These are phyloP conservation scores for Pilasporangium apinafurcum DNA, from an alignment of 352 stramenopile genomes.

Conservation along the genomic window DNA sequence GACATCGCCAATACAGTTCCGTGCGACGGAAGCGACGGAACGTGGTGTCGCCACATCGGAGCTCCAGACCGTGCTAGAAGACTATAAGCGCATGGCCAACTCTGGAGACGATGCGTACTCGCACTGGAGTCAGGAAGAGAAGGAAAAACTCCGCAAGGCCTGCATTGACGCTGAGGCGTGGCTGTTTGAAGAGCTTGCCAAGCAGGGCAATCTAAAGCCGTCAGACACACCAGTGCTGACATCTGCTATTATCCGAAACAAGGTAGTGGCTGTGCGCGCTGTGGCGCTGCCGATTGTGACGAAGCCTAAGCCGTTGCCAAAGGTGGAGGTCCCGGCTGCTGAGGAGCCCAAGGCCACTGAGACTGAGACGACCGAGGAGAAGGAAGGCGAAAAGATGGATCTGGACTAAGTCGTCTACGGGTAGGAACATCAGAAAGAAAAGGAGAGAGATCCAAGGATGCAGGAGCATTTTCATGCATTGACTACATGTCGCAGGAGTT, in stretches of 20 bases:
- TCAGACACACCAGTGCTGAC: conserved; percentile 91
- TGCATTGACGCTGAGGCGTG: conserved; percentile 89
- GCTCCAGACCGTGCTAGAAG: conserved; percentile 91
- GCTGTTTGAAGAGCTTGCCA: conserved; percentile 95
- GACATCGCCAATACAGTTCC: conserved; percentile 91
- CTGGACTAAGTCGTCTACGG: conserved; percentile 49
- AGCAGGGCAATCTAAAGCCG: conserved; percentile 85
- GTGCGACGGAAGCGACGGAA: conserved; percentile 88
- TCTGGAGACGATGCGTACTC: conserved; percentile 90
- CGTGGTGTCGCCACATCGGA: conserved; percentile 84
- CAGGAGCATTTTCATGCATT: no score
- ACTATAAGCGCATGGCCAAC: conserved; percentile 94
- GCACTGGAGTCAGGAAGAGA: conserved; percentile 96
- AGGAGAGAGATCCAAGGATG: no score
- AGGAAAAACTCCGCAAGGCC: conserved; percentile 88
- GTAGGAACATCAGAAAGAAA: no score
- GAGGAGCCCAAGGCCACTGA: conserved; percentile 23
- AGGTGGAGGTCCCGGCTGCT: conserved; percentile 58
- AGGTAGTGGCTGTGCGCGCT: conserved; percentile 87
- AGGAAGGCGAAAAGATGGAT: conserved; percentile 81
- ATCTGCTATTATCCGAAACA: conserved; percentile 82
- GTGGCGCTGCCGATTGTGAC: conserved; percentile 92
- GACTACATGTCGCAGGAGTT: no score
- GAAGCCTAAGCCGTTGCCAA: conserved; percentile 92
- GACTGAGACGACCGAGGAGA: conserved; percentile 30